Conservation (phyloP, 352 stramenopile species). For the Globisporangium spinosum region DNA sequence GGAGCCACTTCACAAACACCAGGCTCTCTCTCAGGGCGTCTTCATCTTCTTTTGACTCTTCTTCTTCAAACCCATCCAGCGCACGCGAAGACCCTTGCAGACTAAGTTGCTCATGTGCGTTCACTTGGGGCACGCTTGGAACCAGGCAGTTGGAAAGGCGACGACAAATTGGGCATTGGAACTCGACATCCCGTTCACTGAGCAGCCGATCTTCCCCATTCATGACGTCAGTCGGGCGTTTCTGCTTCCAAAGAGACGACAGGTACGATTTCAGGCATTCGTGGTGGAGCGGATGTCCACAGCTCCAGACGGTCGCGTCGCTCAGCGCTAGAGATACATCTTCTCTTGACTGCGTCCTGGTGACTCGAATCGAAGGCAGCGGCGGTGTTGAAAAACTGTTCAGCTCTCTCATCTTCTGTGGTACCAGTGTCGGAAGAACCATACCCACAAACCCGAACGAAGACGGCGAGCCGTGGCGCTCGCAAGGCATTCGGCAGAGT, state of each 20-base stretch:
- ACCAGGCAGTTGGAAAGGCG: constrained; percentile 75
- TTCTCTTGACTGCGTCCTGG: background rate
- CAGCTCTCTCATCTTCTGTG: constrained; percentile 28
- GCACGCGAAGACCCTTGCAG: constrained; percentile 13
- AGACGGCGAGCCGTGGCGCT: constrained; percentile 30
- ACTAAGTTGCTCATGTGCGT: constrained; percentile 10
- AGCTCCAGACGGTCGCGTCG: constrained; percentile 63
- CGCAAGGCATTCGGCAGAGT: constrained; percentile 59
- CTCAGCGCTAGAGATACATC: constrained; percentile 13
- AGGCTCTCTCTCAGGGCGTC: constrained; percentile 26
- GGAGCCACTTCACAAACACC: constrained; percentile 45
- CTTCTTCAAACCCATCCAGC: constrained; percentile 21
- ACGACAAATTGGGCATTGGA: constrained; percentile 74
- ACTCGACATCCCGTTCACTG: constrained; percentile 67
- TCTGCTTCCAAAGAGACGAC: constrained; percentile 61
- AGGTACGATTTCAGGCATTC: constrained; percentile 71
- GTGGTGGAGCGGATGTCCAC: constrained; percentile 67
- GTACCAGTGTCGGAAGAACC: constrained; percentile 55
- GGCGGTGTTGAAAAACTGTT: background rate
- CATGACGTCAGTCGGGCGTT: constrained; percentile 37
- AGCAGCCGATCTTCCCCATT: constrained; percentile 59
- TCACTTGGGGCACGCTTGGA: constrained; percentile 30
- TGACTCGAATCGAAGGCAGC: constrained; percentile 9
- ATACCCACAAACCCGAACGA: constrained; percentile 70
- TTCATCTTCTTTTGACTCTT: constrained; percentile 38